A percentile compares a stretch with the other conserved stretches of the same genome.
These are phyloP conservation scores for Alopecurus myosuroides DNA, from an alignment of 176 grass and related monocot genomes.

Conservation along the genomic window DNA sequence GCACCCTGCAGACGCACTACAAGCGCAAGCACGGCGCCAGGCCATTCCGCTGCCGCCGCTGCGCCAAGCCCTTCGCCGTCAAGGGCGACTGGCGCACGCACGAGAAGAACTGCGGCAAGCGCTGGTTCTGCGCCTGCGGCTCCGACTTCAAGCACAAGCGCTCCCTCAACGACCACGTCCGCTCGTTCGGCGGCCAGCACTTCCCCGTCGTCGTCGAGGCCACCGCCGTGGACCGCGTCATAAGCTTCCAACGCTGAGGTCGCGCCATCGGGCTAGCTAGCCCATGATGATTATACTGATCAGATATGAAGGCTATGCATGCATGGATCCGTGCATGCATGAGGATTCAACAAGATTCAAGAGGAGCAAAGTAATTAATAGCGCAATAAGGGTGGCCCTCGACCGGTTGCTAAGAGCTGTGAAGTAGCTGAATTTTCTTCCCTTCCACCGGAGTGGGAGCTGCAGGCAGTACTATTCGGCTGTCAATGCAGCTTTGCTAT, in stretches of 20 bases:
- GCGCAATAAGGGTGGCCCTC: conserved; percentile 14
- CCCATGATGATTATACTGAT: too few species aligned
- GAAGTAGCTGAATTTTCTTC: conserved; percentile 99
- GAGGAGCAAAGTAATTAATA: neutral
- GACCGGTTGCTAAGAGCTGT: conserved; percentile 28
- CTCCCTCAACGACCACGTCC: conserved; percentile 87
- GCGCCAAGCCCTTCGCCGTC: conserved; percentile 91
- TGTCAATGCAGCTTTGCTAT: conserved; percentile 24
- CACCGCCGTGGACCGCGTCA: conserved; percentile 16
- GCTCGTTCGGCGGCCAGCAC: conserved; percentile 69
- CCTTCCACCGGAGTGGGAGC: conserved; percentile 26
- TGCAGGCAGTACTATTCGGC: neutral
- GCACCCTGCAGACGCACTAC: conserved; percentile 98
- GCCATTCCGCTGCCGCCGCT: conserved; percentile 85
- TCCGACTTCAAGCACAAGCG: conserved; percentile 98
- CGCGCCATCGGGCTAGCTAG: neutral
- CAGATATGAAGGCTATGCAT: too few species aligned
- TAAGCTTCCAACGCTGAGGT: conserved; percentile 54
- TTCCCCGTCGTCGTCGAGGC: conserved; percentile 21
- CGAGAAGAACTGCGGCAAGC: conserved; percentile 98
- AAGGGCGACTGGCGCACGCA: conserved; percentile 99
- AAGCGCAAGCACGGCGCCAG: conserved; percentile 90
- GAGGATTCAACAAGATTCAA: neutral
- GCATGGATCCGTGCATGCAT: neutral
- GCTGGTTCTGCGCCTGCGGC: conserved; percentile 90